Percentiles rank a stretch among this genome's conserved stretches.
phyloP scores from a whole-genome alignment of 148 eudicot species.

The Chenopodium formosanum region DNA sequence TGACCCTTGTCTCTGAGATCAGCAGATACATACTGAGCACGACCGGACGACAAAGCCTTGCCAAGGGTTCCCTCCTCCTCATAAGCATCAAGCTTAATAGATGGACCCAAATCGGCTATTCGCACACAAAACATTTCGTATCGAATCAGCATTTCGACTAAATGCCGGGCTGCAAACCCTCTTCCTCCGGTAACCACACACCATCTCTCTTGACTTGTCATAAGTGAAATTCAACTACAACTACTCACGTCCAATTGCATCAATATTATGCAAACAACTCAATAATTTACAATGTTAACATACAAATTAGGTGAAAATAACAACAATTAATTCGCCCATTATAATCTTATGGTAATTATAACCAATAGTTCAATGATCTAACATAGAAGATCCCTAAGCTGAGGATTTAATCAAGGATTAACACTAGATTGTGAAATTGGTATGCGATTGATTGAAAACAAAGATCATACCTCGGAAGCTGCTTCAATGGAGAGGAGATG shows the following conservation, averaged over 20 bases:
- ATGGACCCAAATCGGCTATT: constrained; percentile 61
- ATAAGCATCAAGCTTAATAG: constrained; percentile 49
- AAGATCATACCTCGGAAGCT: too few relatives aligned
- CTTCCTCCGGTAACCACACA: constrained; percentile 94
- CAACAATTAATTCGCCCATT: too few relatives aligned
- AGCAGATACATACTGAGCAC: constrained; percentile 58
- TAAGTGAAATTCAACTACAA: neutral
- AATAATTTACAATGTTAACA: too few relatives aligned
- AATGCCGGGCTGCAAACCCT: constrained; percentile 84
- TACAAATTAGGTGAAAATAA: too few relatives aligned
- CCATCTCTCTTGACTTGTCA: constrained; percentile 60
- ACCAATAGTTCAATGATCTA: too few relatives aligned
- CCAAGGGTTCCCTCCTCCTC: constrained; percentile 73
- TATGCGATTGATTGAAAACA: too few relatives aligned
- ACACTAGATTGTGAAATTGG: too few relatives aligned
- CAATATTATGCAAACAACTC: neutral
- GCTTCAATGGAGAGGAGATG: too few relatives aligned
- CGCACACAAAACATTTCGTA: constrained; percentile 65
- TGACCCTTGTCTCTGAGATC: constrained; percentile 80
- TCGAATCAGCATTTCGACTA: constrained; percentile 76
- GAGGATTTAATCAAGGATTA: too few relatives aligned
- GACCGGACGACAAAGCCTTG: constrained; percentile 59
- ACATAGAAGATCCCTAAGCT: too few relatives aligned
- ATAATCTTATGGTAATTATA: too few relatives aligned
- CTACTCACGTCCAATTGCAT: neutral